A percentile compares a stretch with the other conserved stretches of the same genome.
phyloP scores from a whole-genome alignment of 306 rosid genomes.

The Dryas octopetala region DNA sequence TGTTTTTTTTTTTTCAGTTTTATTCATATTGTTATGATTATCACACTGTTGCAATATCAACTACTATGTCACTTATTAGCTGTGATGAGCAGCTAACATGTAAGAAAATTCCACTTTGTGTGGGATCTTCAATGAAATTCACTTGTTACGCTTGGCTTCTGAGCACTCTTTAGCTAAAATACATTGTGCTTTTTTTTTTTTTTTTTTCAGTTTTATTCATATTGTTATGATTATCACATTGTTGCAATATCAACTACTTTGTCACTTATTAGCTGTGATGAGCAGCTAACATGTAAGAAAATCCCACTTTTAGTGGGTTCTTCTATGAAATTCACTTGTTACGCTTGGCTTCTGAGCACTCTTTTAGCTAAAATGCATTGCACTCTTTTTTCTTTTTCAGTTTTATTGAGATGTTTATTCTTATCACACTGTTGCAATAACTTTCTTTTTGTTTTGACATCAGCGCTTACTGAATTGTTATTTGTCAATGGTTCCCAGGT shows the following conservation, averaged over 20 bases:
- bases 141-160: conserved; percentile 91
- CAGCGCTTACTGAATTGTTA: background rate
- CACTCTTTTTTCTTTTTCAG: background rate
- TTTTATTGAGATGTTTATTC: too few relatives aligned
- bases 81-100: conserved; percentile 23
- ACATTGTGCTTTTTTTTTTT: too few relatives aligned
- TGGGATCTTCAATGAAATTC: conserved; percentile 55
- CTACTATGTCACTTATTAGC: conserved; percentile 3
- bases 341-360: conserved; percentile 90
- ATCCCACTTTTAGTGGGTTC: conserved; percentile 29
- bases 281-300: conserved; percentile 24
- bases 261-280: conserved; percentile 20
- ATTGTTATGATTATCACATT: background rate
- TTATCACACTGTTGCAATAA: background rate
- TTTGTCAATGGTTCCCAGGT: conserved; percentile 35
- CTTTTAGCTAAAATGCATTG: background rate
- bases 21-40: background rate
- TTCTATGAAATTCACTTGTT: conserved; percentile 63
- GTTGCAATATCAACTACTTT: background rate
- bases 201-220: too few relatives aligned
- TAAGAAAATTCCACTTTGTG: conserved; percentile 22
- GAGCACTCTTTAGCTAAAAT: conserved; percentile 31
- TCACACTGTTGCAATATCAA: background rate
- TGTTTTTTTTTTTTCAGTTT: too few relatives aligned
- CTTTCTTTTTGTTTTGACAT: background rate